Base-by-base conservation (phyloP, 129 eudicot species). In the Flaveria trinervia region DNA sequence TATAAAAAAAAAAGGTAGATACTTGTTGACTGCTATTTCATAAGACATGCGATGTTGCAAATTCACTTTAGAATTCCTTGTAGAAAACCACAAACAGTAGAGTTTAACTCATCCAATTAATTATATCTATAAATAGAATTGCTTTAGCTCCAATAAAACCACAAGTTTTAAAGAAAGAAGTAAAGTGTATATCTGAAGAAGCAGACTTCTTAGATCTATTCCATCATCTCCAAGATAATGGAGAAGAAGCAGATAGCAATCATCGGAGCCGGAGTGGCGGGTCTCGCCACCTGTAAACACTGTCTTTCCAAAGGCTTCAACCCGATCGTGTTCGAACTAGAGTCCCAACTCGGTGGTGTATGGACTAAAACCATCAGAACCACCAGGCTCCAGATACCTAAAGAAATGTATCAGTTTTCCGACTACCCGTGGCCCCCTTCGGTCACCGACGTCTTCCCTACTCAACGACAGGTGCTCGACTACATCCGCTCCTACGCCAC, bases 371-470 rank as follows among this genome's bases (percentile, higher is more conserved):
- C 96, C 15, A 6, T 88, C 3, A 60, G 75, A 44, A 72, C 85
- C 28, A 88, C 93, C 3, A 86, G 56, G 74, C 91, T 90, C 46
- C 93, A 90, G 54, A 66, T 50, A 18, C 70, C 85, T 0, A 85
- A 73, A 80, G 4, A 16, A 3, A 4, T 41, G 36, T 90, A 50
- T 50, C 88, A 83, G 76, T 90, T 90, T 65, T 75, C 88, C 0
- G 93, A 90, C 79, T 84, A 62, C 22, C 88, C 93, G 2, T 90
- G 96, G 92, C 92, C 88, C 28, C 9, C 80, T 73, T 83, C 5
- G 30, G 30, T 28, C 30, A 28, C 30, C 30, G 82, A 77, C 5
- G 48, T 1, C 22, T 90, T 82, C 60, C 96, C 92, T 1, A 9
- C 56, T 41, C 81, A 76, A 28, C 16, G 80, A 17, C 73, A 84